These are phyloP conservation scores for Hyaloscypha bicolor DNA, from an alignment of 495 filamentous ascomycete genomes.

Conservation along the genomic window DNA sequence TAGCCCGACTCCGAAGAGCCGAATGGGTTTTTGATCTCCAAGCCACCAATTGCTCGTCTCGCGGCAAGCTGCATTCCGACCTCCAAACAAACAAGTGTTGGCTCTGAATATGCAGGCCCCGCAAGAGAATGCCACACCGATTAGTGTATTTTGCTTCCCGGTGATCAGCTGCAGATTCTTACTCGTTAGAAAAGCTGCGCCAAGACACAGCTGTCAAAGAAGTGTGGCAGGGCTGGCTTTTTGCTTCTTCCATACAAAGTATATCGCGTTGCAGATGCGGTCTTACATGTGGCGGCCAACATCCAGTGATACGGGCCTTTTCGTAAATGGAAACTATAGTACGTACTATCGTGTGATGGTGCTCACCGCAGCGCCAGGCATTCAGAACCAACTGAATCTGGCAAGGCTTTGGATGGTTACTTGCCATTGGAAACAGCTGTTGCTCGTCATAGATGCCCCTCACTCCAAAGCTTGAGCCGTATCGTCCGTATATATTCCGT, in stretches of 20 bases:
- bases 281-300: neutral
- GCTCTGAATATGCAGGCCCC: neutral
- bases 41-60: neutral
- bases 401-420: neutral
- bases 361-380: neutral
- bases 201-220: no score
- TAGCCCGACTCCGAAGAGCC: neutral
- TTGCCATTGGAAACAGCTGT: neutral
- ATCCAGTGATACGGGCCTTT: neutral
- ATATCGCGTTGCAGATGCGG: neutral
- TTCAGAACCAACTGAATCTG: neutral
- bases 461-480: neutral
- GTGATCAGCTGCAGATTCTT: neutral
- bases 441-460: neutral
- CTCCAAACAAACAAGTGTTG: neutral
- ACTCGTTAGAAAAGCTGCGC: neutral
- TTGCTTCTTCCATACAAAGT: neutral
- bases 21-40: neutral
- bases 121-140: neutral
- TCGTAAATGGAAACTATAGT: neutral
- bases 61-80: neutral
- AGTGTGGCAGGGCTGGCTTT: neutral
- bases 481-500: slow-evolving; percentile 10
- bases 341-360: neutral
- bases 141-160: neutral